A percentile compares a stretch with the other conserved stretches of the same genome.
These are phyloP conservation scores for Ustilago tritici DNA, from an alignment of 1,284 basidiomycete species.

Conservation along the genomic window DNA sequence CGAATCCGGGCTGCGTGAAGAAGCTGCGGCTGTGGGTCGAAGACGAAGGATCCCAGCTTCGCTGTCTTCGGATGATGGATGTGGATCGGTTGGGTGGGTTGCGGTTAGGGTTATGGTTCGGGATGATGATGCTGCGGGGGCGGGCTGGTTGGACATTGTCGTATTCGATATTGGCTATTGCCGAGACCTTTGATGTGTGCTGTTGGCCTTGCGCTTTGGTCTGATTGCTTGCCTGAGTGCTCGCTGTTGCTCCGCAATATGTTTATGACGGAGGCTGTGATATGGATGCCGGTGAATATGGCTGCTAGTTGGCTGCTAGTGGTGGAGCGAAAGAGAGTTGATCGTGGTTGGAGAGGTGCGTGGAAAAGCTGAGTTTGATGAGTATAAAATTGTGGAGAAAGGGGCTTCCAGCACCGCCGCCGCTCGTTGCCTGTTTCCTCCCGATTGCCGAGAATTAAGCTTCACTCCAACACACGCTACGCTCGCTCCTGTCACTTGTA, in stretches of 20 bases:
- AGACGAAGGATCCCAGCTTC: conserved; percentile 26
- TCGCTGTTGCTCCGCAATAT: too few species aligned
- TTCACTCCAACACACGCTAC: not conserved
- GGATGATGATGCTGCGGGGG: conserved; percentile 11
- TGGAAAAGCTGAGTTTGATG: conserved; percentile 1
- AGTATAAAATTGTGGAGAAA: not conserved
- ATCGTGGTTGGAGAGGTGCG: not conserved
- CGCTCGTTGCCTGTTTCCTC: not conserved
- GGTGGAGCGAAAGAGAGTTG: too few species aligned
- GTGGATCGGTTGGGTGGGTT: not conserved
- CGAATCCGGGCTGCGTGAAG: not conserved
- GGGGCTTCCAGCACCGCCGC: not conserved
- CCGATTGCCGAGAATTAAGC: conserved; percentile 4
- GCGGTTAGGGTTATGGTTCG: conserved; percentile 23
- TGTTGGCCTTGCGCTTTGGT: too few species aligned
- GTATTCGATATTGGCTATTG: too few species aligned
- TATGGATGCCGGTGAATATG: not conserved
- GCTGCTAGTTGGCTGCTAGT: not conserved
- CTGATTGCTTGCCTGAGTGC: too few species aligned
- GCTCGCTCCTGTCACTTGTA: too few species aligned
- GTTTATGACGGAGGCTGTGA: not conserved
- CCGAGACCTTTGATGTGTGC: too few species aligned
- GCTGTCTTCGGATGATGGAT: not conserved
- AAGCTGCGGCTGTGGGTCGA: conserved; percentile 5
- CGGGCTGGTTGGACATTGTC: conserved; percentile 1